Evolutionary conservation across 2,329 filamentous ascomycete genomes (phyloP).

Genomic region (Dothideomycetidae sp.): DNA sequence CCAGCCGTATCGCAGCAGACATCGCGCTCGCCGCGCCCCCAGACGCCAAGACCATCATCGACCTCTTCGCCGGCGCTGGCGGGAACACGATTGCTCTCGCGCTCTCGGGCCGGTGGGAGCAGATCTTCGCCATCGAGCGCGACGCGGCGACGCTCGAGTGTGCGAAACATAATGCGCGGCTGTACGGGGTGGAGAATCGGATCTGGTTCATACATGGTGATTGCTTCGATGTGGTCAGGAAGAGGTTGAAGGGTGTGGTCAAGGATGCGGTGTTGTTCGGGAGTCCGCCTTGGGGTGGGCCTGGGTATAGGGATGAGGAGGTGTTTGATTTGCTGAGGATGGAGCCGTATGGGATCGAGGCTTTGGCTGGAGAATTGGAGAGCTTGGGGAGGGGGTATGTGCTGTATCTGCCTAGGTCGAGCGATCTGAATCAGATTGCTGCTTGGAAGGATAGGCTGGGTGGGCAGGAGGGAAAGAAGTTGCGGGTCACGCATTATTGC

Average conservation of each 20-base stretch:
- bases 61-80: constrained; percentile 81
- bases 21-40: constrained; percentile 42
- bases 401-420: constrained; percentile 74
- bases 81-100: constrained; percentile 96
- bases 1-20: constrained; percentile 62
- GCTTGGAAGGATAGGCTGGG: constrained; percentile 23
- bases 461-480: constrained; percentile 33
- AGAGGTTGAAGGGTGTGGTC: constrained; percentile 33
- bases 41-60: constrained; percentile 56
- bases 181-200: constrained; percentile 65
- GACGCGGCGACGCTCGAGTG: constrained; percentile 69
- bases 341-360: constrained; percentile 65
- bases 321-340: constrained; percentile 76
- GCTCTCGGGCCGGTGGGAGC: constrained; percentile 60
- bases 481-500: constrained; percentile 78
- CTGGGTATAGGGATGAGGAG: constrained; percentile 47
- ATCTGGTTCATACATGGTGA: constrained; percentile 83
- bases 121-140: constrained; percentile 78
- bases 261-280: constrained; percentile 50
- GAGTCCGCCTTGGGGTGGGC: constrained; percentile 61
- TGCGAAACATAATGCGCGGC: constrained; percentile 76
- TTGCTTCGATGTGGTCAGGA: constrained; percentile 59
- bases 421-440: constrained; percentile 67
- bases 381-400: constrained; percentile 41
- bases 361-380: constrained; percentile 49